Base-by-base conservation (phyloP, 306 rosid species). In the Corylus americana region DNA sequence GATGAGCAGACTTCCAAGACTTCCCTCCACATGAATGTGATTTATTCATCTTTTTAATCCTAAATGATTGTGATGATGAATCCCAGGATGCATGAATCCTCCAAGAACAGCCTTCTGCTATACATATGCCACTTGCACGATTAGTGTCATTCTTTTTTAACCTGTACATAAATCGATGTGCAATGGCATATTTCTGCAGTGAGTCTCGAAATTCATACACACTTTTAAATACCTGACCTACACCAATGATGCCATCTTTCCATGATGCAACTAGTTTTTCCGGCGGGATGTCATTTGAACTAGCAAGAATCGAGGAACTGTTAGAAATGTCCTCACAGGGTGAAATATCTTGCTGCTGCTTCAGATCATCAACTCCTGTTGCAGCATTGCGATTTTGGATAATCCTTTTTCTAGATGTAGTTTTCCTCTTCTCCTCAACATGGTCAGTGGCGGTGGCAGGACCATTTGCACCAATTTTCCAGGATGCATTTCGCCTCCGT, bases 61-160 rank as follows among this genome's bases (percentile, higher is more conserved):
- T 76, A 78, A 88, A 86, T n/a, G 81, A 71, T 39, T 84, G 74
- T 31, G 51, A 54, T 48, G 85, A 80, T 71, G 86, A 80, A 58
- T 86, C 88, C 92, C 88, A 84, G n/a, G 92, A 86, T 63, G 92
- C 92, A 69, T 82, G 84, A 70, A 89, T 78, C 73, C 77, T 82
- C 92, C 92, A 84, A 51, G 92, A 84, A 80, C 88, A 89, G 31
- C 75, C 90, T 72, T 84, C 88, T 12, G 77, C 79, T 55, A 67
- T 55, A 67, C 87, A 89, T 80, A 45, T 84, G 77, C 83, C 85
- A 75, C 83, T 89, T 47, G 88, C 92, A 72, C 90, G 88, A 72
- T 73, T 82, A 44, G 87, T 89, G 74, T 86, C 87, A 64, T 89
- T 86, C 80, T 86, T 86, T 61, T 77, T 75, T 37, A 86, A 79